A percentile compares a stretch with the other conserved stretches of the same genome.
Conservation (phyloP, 306 rosid genomes). For the Fagus crenata region DNA sequence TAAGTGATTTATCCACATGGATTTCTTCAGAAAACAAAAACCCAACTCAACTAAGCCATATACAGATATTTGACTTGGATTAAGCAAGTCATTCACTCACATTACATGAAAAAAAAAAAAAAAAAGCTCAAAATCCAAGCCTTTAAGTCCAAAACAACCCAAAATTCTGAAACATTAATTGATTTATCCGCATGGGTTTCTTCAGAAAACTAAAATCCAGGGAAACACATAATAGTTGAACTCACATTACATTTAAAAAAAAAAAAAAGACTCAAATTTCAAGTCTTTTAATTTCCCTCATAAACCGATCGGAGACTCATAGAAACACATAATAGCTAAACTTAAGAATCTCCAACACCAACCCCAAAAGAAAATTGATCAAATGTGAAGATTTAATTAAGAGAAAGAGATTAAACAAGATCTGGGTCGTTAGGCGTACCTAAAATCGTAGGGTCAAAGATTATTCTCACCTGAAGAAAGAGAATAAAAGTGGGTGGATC, state of each 20-base stretch:
- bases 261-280: not conserved
- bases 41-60: not conserved
- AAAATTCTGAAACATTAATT: no score
- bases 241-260: not conserved
- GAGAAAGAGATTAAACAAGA: slow-evolving; percentile 13
- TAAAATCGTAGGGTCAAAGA: slow-evolving; percentile 18
- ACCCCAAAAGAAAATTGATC: not conserved
- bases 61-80: slow-evolving; percentile 16
- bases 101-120: not conserved
- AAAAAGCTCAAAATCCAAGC: no score
- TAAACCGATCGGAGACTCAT: slow-evolving; percentile 12
- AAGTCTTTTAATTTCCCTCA: not conserved
- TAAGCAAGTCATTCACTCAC: not conserved
- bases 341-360: not conserved
- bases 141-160: no score
- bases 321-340: slow-evolving; percentile 8
- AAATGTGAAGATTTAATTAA: slow-evolving; percentile 2
- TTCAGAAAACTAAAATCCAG: no score
- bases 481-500: slow-evolving; percentile 53
- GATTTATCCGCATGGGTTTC: no score
- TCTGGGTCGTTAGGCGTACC: slow-evolving; percentile 16
- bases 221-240: no score
- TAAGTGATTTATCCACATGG: not conserved
- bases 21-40: not conserved
- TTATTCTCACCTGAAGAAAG: slow-evolving; percentile 38